phyloP scores from a whole-genome alignment of 2,329 filamentous ascomycete species.

The Fusarium beomiforme region DNA sequence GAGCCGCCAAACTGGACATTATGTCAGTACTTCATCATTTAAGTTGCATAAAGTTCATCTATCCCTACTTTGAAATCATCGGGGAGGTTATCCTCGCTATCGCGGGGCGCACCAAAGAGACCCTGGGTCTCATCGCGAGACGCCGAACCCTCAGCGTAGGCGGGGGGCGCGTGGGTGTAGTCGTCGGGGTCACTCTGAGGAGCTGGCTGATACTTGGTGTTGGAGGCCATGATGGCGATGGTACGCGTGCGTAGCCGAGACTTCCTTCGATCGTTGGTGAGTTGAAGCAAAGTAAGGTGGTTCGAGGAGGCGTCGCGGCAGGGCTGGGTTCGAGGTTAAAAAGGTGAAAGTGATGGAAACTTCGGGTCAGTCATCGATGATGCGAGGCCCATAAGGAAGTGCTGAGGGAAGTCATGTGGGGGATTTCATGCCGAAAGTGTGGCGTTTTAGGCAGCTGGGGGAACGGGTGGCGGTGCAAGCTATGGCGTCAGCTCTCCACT shows the following conservation, averaged over 20 bases:
- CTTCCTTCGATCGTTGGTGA: neutral
- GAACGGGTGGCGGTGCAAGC: constrained; percentile 25
- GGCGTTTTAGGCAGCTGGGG: constrained; percentile 33
- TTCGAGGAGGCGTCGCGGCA: neutral
- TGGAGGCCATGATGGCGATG: constrained; percentile 69
- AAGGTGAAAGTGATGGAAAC: constrained; percentile 23
- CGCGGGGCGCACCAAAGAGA: constrained; percentile 74
- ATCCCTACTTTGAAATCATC: constrained; percentile 89
- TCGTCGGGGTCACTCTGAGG: constrained; percentile 88
- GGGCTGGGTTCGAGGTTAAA: constrained; percentile 12
- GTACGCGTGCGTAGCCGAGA: neutral
- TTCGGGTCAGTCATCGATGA: constrained; percentile 35
- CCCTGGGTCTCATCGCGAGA: constrained; percentile 64
- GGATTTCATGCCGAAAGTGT: constrained; percentile 12
- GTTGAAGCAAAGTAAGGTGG: neutral
- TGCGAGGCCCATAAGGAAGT: constrained; percentile 27
- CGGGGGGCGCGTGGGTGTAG: constrained; percentile 83
- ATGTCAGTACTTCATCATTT: constrained; percentile 22
- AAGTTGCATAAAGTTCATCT: neutral
- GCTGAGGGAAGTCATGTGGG: constrained; percentile 39
- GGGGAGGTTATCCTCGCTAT: constrained; percentile 89
- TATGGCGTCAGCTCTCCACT: constrained; percentile 33
- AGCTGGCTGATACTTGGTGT: constrained; percentile 83
- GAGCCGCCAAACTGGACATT: constrained; percentile 81
- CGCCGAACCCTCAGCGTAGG: constrained; percentile 71